phyloP scores from a whole-genome alignment of 257 asterid species.

The Solanum sejunctum region DNA sequence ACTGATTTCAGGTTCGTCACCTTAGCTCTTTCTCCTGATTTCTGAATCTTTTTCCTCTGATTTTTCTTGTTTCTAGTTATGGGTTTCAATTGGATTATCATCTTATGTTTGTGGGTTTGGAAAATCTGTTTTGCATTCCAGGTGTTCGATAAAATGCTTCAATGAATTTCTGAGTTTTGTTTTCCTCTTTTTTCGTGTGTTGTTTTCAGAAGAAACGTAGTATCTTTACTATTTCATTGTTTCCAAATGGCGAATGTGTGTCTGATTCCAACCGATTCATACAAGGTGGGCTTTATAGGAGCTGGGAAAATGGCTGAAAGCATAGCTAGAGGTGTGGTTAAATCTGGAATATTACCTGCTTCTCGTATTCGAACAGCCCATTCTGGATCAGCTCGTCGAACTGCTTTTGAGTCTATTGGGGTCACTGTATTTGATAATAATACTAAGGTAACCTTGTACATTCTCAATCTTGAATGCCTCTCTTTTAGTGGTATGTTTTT shows the following conservation, averaged over 20 bases:
- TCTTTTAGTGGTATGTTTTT: not conserved
- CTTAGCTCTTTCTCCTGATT: not conserved
- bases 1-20: not conserved
- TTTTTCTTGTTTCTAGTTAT: not conserved
- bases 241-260: conserved; percentile 27
- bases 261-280: conserved; percentile 50
- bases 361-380: conserved; percentile 69
- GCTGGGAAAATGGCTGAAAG: conserved; percentile 98
- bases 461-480: not conserved
- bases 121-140: not conserved
- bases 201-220: not conserved
- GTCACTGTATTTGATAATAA: conserved; percentile 51
- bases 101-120: not conserved
- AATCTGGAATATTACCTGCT: conserved; percentile 69
- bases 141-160: not conserved
- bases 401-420: conserved; percentile 75
- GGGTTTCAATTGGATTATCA: not conserved
- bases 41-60: not conserved
- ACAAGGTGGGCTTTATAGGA: conserved; percentile 78
- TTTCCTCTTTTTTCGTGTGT: not conserved
- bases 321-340: conserved; percentile 81
- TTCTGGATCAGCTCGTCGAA: conserved; percentile 43
- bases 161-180: not conserved
- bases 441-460: conserved; percentile 30
- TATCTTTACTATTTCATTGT: not conserved